Percentiles rank a stretch among this genome's conserved stretches.
These are phyloP conservation scores for Chamaecrista fasciculata DNA, from an alignment of 306 rosid species.

Conservation along the genomic window DNA sequence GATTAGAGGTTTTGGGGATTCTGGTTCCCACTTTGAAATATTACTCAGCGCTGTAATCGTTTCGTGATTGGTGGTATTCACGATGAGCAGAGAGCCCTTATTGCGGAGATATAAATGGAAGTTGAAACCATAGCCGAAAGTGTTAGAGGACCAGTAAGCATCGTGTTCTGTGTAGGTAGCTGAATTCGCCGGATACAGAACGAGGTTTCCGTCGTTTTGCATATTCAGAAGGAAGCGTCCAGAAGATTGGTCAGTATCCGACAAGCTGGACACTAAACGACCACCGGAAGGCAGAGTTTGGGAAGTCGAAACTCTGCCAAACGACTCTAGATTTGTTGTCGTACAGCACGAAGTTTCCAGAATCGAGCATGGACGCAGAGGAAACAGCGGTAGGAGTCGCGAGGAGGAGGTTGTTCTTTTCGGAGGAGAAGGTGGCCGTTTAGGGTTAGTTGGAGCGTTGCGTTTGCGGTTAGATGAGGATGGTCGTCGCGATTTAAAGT, in stretches of 20 bases:
- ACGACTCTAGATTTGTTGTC: neutral
- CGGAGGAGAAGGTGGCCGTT: constrained; percentile 26
- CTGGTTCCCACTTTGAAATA: constrained; percentile 22
- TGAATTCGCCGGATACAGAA: constrained; percentile 27
- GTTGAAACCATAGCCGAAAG: neutral
- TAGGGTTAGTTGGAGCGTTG: constrained; percentile 21
- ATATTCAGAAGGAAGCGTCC: constrained; percentile 31
- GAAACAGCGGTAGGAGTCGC: too few species aligned
- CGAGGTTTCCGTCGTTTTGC: constrained; percentile 37
- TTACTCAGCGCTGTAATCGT: neutral
- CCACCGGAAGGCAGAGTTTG: constrained; percentile 16
- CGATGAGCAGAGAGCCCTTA: too few species aligned
- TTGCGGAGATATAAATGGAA: too few species aligned
- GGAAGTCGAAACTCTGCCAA: constrained; percentile 43
- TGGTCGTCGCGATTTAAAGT: constrained; percentile 33
- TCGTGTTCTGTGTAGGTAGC: accelerated
- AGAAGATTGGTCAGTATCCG: neutral
- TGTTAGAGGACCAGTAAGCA: constrained; percentile 24
- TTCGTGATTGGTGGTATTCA: too few species aligned
- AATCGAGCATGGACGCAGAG: constrained; percentile 43
- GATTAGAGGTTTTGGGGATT: too few species aligned
- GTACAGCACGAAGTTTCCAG: constrained; percentile 41
- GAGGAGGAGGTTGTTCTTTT: neutral
- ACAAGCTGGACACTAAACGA: constrained; percentile 25
- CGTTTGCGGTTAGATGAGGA: constrained; percentile 26